These are phyloP conservation scores for Sphaerostilbella broomeana DNA, from an alignment of 2,329 filamentous ascomycete genomes.

Conservation along the genomic window DNA sequence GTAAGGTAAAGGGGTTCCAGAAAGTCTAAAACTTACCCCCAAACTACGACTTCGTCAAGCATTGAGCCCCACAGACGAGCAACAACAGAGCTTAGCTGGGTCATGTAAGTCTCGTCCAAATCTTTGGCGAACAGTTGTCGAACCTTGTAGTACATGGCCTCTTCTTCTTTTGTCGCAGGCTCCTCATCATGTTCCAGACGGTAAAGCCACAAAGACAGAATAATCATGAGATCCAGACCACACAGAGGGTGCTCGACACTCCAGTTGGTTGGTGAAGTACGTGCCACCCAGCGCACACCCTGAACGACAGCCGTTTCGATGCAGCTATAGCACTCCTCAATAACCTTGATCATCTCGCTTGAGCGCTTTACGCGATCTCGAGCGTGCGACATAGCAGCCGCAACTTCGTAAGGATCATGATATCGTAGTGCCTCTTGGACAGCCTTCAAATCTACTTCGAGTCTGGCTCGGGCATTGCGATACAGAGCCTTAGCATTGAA, in stretches of 20 bases:
- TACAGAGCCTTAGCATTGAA: constrained; percentile 99
- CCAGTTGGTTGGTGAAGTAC: constrained; percentile 97
- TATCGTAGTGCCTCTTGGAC: constrained; percentile 95
- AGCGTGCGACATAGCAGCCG: constrained; percentile 90
- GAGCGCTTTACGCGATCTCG: constrained; percentile 92
- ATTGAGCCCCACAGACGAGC: constrained; percentile 95
- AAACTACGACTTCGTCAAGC: constrained; percentile 97
- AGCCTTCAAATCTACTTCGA: constrained; percentile 91
- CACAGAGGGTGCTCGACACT: constrained; percentile 96
- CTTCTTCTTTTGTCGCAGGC: constrained; percentile 74
- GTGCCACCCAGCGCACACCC: constrained; percentile 96
- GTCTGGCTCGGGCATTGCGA: constrained; percentile 82
- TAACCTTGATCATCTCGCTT: constrained; percentile 96
- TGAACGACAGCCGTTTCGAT: constrained; percentile 93
- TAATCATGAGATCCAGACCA: constrained; percentile 94
- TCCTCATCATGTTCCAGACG: constrained; percentile 99
- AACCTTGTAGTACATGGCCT: constrained; percentile 87
- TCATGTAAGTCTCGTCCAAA: constrained; percentile 70
- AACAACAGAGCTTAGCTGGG: constrained; percentile 89
- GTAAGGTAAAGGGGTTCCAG: not conserved
- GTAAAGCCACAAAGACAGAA: constrained; percentile 96
- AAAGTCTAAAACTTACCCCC: constrained; percentile 75
- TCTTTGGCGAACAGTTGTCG: constrained; percentile 88
- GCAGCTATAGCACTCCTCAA: constrained; percentile 95
- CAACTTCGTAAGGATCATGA: constrained; percentile 95